A percentile compares a stretch with the other conserved stretches of the same genome.
These are phyloP conservation scores for Cladosporium colombiae DNA, from an alignment of 2,329 filamentous ascomycete species.

Conservation along the genomic window DNA sequence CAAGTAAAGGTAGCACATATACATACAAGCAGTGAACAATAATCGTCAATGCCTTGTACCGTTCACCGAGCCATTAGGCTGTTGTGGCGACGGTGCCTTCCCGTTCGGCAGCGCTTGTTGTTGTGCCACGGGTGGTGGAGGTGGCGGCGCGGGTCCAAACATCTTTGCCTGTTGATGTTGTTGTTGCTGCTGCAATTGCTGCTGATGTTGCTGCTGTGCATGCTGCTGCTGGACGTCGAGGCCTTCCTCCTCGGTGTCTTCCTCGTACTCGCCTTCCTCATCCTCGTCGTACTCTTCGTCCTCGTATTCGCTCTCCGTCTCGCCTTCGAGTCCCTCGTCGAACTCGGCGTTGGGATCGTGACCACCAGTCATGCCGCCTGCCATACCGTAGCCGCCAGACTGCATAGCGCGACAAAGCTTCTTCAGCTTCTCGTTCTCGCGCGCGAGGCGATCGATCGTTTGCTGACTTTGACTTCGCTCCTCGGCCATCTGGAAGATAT, in stretches of 20 bases:
- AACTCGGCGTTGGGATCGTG: slow-evolving; percentile 30
- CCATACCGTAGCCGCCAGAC: slow-evolving; percentile 75
- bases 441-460: slow-evolving; percentile 75
- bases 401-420: slow-evolving; percentile 97
- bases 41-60: slow-evolving; percentile 32
- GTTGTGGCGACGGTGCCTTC: slow-evolving; percentile 14
- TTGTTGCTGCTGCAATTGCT: background rate
- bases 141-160: slow-evolving; percentile 51
- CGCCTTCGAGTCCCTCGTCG: slow-evolving; percentile 44
- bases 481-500: slow-evolving; percentile 96
- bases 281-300: slow-evolving; percentile 60
- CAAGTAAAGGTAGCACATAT: slow-evolving; percentile 15
- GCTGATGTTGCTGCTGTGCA: background rate
- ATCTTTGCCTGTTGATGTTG: slow-evolving; percentile 29
- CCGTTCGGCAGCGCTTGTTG: slow-evolving; percentile 33
- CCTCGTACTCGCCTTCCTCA: slow-evolving; percentile 64
- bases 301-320: slow-evolving; percentile 65
- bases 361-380: slow-evolving; percentile 18
- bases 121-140: slow-evolving; percentile 45
- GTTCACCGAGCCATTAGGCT: slow-evolving; percentile 29
- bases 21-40: slow-evolving; percentile 18
- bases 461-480: slow-evolving; percentile 77
- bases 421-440: slow-evolving; percentile 87
- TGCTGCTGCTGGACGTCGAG: slow-evolving; percentile 27
- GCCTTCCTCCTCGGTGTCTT: slow-evolving; percentile 58